Percentiles rank a stretch among this genome's conserved stretches.
Conservation (phyloP, 78 protist species). For the Dictyostelium citrinum region DNA sequence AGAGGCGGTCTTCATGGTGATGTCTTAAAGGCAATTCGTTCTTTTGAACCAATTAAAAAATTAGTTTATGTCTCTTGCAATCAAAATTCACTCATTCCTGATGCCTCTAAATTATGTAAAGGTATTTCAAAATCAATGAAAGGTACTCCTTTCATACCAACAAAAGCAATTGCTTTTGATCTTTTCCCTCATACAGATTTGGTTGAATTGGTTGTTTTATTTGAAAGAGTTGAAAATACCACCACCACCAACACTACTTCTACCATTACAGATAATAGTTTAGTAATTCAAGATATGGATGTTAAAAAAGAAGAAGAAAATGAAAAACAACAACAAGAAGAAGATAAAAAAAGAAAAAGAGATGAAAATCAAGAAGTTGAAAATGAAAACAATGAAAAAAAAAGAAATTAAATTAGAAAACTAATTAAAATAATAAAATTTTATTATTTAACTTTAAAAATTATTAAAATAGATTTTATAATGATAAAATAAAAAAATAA, state of each 20-base stretch:
- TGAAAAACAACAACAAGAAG: background rate
- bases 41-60: slow-evolving; percentile 12
- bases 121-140: slow-evolving; percentile 14
- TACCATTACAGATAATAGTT: background rate
- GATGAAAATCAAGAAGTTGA: background rate
- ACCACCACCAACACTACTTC: background rate
- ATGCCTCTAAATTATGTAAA: slow-evolving; percentile 79
- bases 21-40: slow-evolving; percentile 81
- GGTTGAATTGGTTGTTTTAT: slow-evolving; percentile 83
- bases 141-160: slow-evolving; percentile 85
- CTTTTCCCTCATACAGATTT: slow-evolving; percentile 93
- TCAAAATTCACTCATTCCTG: slow-evolving; percentile 56
- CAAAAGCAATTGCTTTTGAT: slow-evolving; percentile 79
- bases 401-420: background rate
- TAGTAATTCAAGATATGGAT: background rate
- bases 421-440: background rate
- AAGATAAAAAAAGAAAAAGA: background rate
- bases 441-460: no score
- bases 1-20: slow-evolving; percentile 85
- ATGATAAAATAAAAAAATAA: no score
- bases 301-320: background rate
- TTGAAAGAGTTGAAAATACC: slow-evolving; percentile 51
- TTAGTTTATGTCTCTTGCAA: slow-evolving; percentile 89
- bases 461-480: no score
- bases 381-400: background rate